Base-by-base conservation (phyloP, 768 basidiomycete species). In the Kwoniella dendrophila region DNA sequence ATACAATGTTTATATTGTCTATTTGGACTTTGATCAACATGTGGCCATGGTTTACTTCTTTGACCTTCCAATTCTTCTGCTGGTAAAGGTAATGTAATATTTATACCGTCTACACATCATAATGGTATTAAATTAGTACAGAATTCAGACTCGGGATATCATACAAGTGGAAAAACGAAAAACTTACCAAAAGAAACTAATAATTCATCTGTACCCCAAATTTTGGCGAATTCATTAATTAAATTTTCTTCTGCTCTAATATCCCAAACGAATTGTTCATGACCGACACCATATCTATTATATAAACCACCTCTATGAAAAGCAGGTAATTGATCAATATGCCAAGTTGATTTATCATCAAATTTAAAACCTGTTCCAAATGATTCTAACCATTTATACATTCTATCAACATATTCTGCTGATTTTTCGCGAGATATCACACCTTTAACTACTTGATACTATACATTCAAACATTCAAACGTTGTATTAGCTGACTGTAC, bases 281-380 rank as follows among this genome's bases (percentile, higher is more conserved):
- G 77, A 1, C 62, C 70, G 18, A 67, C 66, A 14, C 61, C 75
- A 56, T 71, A 48, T 16, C 71, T 52, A 38, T 68, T 56, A 59
- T 62, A 63, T 20, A 70, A 55, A 26, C 67, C 71, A 18, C 63
- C 67, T 16, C 63, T 63, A 58, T 50, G 56, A 40, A 69, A 69
- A 12, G 62, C 48, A 1, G 79, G 78, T 27, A 80, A 53, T 43
- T 75, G 66, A 10, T 72, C 73, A 18, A 63, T 53, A 16, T 67
- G 56, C 73, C 75, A 76, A 2, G 79, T 79, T 2, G 65, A 60
- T 16, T 66, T 64, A 56, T 78, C 77, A 49, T 79, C 71, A 33
- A 64, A 53, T 61, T 80, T 75, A 69, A 77, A 80, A 14, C 78
- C 78, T n/a, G 67, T 64, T 3, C 69, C 70, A 44, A 77, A 77